Conservation (phyloP, 164 flowering plant species). For the Dillenia turbinata region DNA sequence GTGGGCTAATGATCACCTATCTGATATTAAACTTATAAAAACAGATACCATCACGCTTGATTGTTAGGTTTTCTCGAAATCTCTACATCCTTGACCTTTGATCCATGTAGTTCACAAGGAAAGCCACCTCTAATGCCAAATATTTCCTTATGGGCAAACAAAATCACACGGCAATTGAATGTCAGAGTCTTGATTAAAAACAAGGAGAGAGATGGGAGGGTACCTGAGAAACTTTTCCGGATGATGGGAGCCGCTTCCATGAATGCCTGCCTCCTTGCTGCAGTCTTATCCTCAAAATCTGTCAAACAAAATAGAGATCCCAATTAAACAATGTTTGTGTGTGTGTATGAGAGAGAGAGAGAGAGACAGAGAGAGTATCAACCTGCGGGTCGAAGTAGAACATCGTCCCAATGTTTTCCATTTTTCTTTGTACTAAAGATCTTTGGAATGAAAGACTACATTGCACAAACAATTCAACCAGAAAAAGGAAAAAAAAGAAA, state of each 20-base stretch:
- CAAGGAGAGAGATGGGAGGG: background rate
- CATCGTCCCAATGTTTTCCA: slow-evolving; percentile 33
- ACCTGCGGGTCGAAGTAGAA: slow-evolving; percentile 19
- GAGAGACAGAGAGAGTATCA: slow-evolving; percentile 12
- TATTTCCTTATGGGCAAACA: background rate
- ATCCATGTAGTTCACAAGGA: too few relatives aligned
- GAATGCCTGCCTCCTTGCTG: slow-evolving; percentile 35
- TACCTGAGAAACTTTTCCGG: slow-evolving; percentile 61
- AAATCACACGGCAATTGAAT: background rate
- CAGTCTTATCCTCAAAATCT: slow-evolving; percentile 41
- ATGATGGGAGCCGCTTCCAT: slow-evolving; percentile 33
- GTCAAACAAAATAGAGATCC: slow-evolving; percentile 3
- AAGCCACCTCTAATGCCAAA: background rate
- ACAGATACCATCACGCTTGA: too few relatives aligned
- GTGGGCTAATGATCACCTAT: too few relatives aligned
- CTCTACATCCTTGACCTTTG: too few relatives aligned
- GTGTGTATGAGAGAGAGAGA: too few relatives aligned
- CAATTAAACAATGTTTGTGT: background rate
- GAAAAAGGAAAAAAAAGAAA: slow-evolving; percentile 1
- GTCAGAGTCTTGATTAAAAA: background rate
- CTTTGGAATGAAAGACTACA: slow-evolving; percentile 57
- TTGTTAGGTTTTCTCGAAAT: too few relatives aligned
- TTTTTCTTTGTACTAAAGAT: slow-evolving; percentile 48
- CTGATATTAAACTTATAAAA: too few relatives aligned
- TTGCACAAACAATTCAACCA: background rate